Evolutionary conservation across 495 filamentous ascomycete species (phyloP), one percentile per base, ranked within the genome.

Genomic region (Trypethelium eluteriae): DNA sequence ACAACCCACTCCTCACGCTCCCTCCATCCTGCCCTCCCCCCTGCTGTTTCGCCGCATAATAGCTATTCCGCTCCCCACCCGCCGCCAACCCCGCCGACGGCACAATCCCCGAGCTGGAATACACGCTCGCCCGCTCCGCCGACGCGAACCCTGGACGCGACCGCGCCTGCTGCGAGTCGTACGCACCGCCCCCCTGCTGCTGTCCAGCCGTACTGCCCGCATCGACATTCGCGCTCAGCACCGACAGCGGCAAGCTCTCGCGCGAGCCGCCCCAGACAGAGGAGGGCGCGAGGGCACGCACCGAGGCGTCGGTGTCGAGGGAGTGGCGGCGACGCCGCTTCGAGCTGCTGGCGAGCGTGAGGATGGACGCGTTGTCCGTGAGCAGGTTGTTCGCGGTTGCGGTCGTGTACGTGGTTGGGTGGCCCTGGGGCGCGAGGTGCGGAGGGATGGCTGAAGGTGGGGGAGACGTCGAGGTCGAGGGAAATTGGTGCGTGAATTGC

Each of bases 261-360:
- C 87, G 81, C 70, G 89, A 93, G 25, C 93, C 93, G 25, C 94
- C 94, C 81, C 91, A 98, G 1, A 96, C 78, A 0, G 91, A 96
- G 0, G 92, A 95, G 0, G 94, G 94, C 1, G 94, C 91, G 35
- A 98, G 82, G 2, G 91, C 94, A 53, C 94, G 91, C 18, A 97
- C 89, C 0, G 92, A 96, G 2, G 95, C 95, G 76, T 98, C 93
- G 0, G 95, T 98, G 76, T 98, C 94, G 72, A 97, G 83, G 0
- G 91, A 96, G 67, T 92, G 90, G 47, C 94, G 82, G 25, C 94
- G 89, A 56, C 91, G 88, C 38, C 89, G 85, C 75, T 97, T 96
- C 32, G 92, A 96, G 0, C 93, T 97, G 5, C 92, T 96, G 1
- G 94, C 94, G n/a, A 98, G 83, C 0, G 94, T 98, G 36, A 98